A percentile compares a stretch with the other conserved stretches of the same genome.
Evolutionary conservation across 108 stramenopile species (phyloP).

Genomic region (Cylindrotheca fusiformis): DNA sequence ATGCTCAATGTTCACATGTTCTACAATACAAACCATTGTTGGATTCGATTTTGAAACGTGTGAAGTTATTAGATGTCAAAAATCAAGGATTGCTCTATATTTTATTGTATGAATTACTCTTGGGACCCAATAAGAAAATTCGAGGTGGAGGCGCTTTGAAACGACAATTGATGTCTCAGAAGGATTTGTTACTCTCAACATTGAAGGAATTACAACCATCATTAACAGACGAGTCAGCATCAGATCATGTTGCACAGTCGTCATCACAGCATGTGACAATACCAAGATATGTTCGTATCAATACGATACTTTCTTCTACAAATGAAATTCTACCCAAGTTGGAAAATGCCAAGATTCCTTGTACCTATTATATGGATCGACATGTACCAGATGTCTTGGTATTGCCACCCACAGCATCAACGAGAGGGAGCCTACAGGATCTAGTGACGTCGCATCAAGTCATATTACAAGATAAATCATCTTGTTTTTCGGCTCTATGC

Average conservation of each 20-base stretch:
- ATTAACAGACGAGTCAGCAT: background rate
- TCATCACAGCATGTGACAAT: constrained; percentile 22
- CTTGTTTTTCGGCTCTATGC: constrained; percentile 94
- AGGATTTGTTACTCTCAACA: constrained; percentile 37
- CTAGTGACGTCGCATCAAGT: constrained; percentile 70
- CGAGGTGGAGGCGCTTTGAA: constrained; percentile 84
- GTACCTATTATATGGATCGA: constrained; percentile 57
- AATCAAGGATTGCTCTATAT: constrained; percentile 64
- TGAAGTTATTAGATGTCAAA: constrained; percentile 10
- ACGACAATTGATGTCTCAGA: constrained; percentile 67
- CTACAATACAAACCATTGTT: constrained; percentile 35
- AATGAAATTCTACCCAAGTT: constrained; percentile 26
- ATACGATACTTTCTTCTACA: constrained; percentile 51
- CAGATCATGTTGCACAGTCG: background rate
- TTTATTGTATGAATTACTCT: constrained; percentile 77
- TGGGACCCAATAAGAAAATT: constrained; percentile 76
- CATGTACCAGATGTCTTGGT: constrained; percentile 87
- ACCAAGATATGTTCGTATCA: constrained; percentile 85
- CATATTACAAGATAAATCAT: constrained; percentile 91
- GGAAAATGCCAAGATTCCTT: background rate
- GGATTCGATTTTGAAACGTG: constrained; percentile 23
- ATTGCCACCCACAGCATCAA: constrained; percentile 44
- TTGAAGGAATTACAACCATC: constrained; percentile 20
- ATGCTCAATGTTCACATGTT: constrained; percentile 56
- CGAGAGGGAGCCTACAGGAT: constrained; percentile 45